These are phyloP conservation scores for Colletotrichum eremochloae DNA, from an alignment of 2,329 filamentous ascomycete species.

Conservation along the genomic window DNA sequence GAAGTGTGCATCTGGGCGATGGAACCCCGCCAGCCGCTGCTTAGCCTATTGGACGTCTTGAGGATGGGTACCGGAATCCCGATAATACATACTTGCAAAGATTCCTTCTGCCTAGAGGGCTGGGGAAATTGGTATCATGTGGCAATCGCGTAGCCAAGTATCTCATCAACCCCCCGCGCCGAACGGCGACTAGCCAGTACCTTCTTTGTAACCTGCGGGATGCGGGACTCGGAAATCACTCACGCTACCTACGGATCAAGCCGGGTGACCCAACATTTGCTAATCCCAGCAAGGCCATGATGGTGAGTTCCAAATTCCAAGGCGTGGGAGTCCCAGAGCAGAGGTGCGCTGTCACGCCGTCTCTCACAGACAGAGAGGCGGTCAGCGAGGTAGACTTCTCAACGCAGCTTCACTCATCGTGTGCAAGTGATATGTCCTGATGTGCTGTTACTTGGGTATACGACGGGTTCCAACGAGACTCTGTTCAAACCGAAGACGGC, in stretches of 20 bases:
- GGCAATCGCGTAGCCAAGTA: background rate
- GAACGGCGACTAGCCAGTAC: conserved; percentile 1
- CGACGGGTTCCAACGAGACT: background rate
- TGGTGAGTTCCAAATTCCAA: background rate
- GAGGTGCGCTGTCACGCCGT: background rate
- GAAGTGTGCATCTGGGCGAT: background rate
- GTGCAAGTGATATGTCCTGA: background rate
- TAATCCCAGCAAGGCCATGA: background rate
- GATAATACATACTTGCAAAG: conserved; percentile 12
- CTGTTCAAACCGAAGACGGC: background rate
- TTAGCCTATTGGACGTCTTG: background rate
- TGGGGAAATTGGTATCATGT: conserved; percentile 11
- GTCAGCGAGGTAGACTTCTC: background rate
- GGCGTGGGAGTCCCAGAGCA: background rate
- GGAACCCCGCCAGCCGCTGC: conserved; percentile 5
- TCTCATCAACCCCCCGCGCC: background rate
- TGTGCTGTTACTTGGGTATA: background rate
- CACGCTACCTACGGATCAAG: background rate
- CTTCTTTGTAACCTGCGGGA: background rate
- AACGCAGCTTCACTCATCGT: background rate
- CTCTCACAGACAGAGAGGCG: background rate
- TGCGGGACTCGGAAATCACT: background rate
- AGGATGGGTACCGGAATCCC: background rate
- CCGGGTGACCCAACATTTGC: background rate
- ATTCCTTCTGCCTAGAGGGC: conserved; percentile 35